Conservation (phyloP, 352 stramenopile genomes). For the Phytophthora cactorum region DNA sequence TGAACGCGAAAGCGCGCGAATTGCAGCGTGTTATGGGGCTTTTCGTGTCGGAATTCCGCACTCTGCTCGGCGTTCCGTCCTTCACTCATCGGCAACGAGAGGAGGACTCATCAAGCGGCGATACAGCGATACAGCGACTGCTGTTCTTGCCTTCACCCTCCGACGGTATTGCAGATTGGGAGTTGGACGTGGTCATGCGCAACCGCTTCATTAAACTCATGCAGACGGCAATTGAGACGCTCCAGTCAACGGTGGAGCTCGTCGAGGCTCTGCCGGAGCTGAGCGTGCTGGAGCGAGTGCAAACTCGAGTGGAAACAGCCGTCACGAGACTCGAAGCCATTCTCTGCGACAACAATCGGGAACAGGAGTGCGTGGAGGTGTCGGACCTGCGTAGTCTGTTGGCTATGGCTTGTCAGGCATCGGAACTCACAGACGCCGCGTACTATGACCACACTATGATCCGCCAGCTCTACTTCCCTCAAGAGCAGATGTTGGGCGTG, state of each 20-base stretch:
- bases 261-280: constrained; percentile 76
- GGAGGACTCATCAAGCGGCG: constrained; percentile 18
- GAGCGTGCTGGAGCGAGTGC: constrained; percentile 70
- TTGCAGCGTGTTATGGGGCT: constrained; percentile 69
- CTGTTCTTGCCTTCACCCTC: constrained; percentile 56
- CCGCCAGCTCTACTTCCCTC: constrained; percentile 72
- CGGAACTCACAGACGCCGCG: constrained; percentile 54
- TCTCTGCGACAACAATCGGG: constrained; percentile 34
- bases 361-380: constrained; percentile 25
- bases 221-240: constrained; percentile 60
- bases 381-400: constrained; percentile 38
- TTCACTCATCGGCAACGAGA: constrained; percentile 50
- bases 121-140: constrained; percentile 15
- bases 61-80: constrained; percentile 61
- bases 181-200: constrained; percentile 64
- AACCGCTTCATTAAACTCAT: constrained; percentile 62
- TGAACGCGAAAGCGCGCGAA: constrained; percentile 28
- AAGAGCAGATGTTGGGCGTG: constrained; percentile 72
- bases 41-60: constrained; percentile 71
- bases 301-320: constrained; percentile 57
- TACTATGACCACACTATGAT: constrained; percentile 82
- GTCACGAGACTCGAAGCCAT: constrained; percentile 62
- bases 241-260: constrained; percentile 77
- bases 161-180: constrained; percentile 74
- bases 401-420: constrained; percentile 50